phyloP scores from a whole-genome alignment of 2,329 filamentous ascomycete species.

The Pestalotiopsis sp. region DNA sequence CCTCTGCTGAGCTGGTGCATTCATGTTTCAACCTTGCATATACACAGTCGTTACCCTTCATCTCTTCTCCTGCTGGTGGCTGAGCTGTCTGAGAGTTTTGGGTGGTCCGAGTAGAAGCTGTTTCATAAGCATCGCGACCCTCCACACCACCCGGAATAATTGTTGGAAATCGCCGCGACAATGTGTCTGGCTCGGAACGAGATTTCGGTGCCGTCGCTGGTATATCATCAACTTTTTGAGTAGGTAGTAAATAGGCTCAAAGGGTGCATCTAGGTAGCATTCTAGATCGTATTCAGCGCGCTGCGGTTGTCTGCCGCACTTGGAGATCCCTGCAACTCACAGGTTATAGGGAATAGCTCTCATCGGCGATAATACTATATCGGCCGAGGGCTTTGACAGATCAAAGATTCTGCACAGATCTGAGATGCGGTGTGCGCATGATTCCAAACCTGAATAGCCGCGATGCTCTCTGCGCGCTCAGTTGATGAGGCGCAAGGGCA shows the following conservation, averaged over 20 bases:
- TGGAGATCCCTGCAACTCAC: not conserved
- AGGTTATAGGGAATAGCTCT: not conserved
- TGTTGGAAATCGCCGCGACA: not conserved
- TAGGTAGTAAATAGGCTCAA: not conserved
- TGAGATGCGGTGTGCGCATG: not conserved
- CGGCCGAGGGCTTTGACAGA: not conserved
- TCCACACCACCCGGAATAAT: constrained; percentile 3
- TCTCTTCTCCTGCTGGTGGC: not conserved
- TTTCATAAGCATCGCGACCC: constrained; percentile 3
- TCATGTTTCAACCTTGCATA: constrained; percentile 7
- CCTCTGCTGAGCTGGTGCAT: not conserved
- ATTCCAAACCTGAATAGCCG: not conserved
- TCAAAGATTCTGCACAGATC: not conserved
- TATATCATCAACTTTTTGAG: not conserved
- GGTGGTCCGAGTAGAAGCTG: not conserved
- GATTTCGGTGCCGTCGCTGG: not conserved
- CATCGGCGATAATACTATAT: not conserved
- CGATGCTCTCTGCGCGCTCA: not conserved
- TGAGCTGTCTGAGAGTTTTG: constrained; percentile 7
- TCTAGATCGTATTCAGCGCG: not conserved
- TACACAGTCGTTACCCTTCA: not conserved
- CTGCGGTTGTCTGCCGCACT: not conserved
- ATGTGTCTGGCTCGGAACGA: not conserved
- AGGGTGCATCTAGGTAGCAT: not conserved
- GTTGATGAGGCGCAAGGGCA: not conserved